These are phyloP conservation scores for Thozetella sp. DNA, from an alignment of 495 filamentous ascomycete genomes.

Conservation along the genomic window DNA sequence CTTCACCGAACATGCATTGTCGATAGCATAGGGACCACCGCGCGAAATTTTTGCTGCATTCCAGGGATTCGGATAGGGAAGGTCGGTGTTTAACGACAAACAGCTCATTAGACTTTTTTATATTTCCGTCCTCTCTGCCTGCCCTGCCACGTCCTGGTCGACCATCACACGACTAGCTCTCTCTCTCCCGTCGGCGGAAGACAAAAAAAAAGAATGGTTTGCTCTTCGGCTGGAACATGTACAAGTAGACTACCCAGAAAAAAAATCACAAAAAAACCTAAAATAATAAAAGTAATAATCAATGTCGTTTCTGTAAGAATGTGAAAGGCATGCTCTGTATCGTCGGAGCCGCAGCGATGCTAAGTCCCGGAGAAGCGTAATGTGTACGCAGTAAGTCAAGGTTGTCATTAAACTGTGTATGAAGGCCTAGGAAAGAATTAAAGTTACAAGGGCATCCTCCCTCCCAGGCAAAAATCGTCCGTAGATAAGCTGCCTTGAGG, in stretches of 20 bases:
- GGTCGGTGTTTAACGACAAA: conserved; percentile 1
- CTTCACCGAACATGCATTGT: conserved; percentile 3
- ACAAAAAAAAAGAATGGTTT: conserved; percentile 23
- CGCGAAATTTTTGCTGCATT: conserved; percentile 2
- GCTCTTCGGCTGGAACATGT: conserved; percentile 19
- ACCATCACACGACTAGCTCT: neutral
- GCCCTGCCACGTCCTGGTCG: conserved; percentile 5
- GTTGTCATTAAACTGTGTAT: too few species aligned
- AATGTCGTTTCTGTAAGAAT: conserved; percentile 5
- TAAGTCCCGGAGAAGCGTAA: too few species aligned
- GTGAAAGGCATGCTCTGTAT: too few species aligned
- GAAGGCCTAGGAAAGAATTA: too few species aligned
- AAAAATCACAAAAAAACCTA: conserved; percentile 13
- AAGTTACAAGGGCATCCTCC: too few species aligned
- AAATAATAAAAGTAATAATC: conserved; percentile 14
- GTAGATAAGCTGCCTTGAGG: too few species aligned
- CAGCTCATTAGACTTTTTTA: conserved; percentile 5
- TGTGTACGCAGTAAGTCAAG: too few species aligned
- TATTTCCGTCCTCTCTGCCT: conserved; percentile 8
- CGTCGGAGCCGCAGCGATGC: too few species aligned
- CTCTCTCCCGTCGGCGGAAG: conserved; percentile 12
- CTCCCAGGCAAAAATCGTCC: too few species aligned
- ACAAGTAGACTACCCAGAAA: conserved; percentile 20
- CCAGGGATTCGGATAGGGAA: neutral
- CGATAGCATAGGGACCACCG: conserved; percentile 1